Conservation (phyloP, 176 grass and related monocot species). For the Aegilops tauschii region DNA sequence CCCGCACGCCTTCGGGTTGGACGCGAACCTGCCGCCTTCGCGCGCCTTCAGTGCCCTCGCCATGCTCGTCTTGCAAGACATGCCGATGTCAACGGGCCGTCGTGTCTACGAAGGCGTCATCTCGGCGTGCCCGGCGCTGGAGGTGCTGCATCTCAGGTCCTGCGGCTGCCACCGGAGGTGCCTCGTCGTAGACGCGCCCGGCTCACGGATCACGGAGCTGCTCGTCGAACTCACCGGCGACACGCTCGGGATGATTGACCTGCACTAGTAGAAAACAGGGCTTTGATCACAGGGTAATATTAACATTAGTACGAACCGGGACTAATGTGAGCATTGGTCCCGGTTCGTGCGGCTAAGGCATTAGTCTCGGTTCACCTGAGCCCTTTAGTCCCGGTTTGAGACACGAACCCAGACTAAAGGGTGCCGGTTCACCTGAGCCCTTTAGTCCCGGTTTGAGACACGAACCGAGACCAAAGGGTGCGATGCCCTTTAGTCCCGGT, state of each 20-base stretch:
- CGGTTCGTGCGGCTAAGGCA: no score
- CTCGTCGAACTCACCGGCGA: not conserved
- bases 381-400: no score
- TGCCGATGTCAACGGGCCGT: not conserved
- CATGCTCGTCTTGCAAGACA: constrained; percentile 14
- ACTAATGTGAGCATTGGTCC: no score
- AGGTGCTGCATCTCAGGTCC: not conserved
- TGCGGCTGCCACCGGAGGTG: not conserved
- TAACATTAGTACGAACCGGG: no score
- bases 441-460: no score
- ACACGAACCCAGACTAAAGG: no score
- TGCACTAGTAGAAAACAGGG: not conserved
- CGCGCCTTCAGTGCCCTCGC: not conserved
- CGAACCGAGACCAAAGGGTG: no score
- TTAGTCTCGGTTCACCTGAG: no score
- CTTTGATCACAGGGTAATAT: no score
- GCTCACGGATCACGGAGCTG: not conserved
- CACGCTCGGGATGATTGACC: not conserved
- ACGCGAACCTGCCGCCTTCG: not conserved
- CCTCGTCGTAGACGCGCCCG: not conserved
- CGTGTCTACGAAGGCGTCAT: not conserved
- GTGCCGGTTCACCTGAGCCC: no score
- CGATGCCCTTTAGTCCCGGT: no score
- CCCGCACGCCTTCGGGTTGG: not conserved
- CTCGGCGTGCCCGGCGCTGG: not conserved